Conservation (phyloP, 2,329 filamentous ascomycete species). For the Reticulascus tulasneorum region DNA sequence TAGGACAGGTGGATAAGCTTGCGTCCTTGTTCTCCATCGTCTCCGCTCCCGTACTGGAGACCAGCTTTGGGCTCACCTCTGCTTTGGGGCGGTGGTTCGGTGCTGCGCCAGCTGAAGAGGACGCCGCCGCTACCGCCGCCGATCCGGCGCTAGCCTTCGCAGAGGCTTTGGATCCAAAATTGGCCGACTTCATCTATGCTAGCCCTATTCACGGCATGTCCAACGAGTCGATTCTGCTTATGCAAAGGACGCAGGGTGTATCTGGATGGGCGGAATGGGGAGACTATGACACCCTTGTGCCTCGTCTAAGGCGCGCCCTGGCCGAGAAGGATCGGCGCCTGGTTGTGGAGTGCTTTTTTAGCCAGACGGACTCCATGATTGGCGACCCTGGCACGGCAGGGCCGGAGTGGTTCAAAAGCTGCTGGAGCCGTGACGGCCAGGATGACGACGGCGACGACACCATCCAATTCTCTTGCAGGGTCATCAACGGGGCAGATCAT, state of each 20-base stretch:
- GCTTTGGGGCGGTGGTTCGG: background rate
- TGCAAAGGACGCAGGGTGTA: slow-evolving; percentile 17
- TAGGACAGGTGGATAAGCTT: slow-evolving; percentile 18
- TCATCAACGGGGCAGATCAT: slow-evolving; percentile 21
- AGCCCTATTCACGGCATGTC: slow-evolving; percentile 21
- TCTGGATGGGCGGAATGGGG: slow-evolving; percentile 25
- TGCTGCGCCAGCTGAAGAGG: background rate
- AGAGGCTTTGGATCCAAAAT: slow-evolving; percentile 1
- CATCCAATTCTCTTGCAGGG: slow-evolving; percentile 16
- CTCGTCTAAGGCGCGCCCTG: too few species aligned
- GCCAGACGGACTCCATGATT: slow-evolving; percentile 24
- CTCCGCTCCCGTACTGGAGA: slow-evolving; percentile 15
- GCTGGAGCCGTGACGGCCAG: slow-evolving; percentile 16
- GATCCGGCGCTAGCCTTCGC: background rate
- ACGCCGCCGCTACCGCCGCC: background rate
- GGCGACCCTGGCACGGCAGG: slow-evolving; percentile 20
- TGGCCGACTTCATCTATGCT: slow-evolving; percentile 17
- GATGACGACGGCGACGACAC: slow-evolving; percentile 5
- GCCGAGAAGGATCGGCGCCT: slow-evolving; percentile 14
- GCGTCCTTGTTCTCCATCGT: slow-evolving; percentile 16
- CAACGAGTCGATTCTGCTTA: slow-evolving; percentile 22
- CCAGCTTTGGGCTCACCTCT: slow-evolving; percentile 3
- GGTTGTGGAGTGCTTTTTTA: slow-evolving; percentile 21
- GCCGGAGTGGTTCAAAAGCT: slow-evolving; percentile 23
- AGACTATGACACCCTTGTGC: slow-evolving; percentile 24